These are phyloP conservation scores for Violaceomyces palustris DNA, from an alignment of 1,284 basidiomycete genomes.

Conservation along the genomic window DNA sequence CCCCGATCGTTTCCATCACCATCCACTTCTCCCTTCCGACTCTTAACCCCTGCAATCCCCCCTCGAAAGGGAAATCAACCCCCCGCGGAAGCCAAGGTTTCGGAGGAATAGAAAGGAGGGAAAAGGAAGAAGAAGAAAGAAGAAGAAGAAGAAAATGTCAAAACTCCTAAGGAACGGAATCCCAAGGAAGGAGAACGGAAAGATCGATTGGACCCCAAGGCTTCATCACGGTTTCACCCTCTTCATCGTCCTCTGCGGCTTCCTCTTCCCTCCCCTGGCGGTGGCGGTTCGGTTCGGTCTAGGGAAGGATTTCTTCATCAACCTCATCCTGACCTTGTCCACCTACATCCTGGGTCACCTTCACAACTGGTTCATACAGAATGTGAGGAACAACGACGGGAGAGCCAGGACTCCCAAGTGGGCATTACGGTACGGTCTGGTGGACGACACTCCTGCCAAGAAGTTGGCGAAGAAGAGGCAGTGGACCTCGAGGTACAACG, in stretches of 20 bases:
- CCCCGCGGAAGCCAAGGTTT: no score
- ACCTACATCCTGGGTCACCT: constrained; percentile 60
- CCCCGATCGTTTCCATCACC: no score
- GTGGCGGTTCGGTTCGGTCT: constrained; percentile 91
- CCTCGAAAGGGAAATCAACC: no score
- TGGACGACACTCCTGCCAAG: constrained; percentile 25
- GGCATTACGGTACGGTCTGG: constrained; percentile 37
- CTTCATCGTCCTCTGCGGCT: constrained; percentile 39
- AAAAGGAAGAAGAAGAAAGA: no score
- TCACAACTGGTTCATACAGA: constrained; percentile 34
- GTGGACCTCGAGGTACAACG: constrained; percentile 32
- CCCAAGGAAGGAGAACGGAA: constrained; percentile 29
- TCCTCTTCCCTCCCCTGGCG: constrained; percentile 57
- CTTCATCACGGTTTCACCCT: constrained; percentile 37
- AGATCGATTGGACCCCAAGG: constrained; percentile 30
- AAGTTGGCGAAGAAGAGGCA: constrained; percentile 17
- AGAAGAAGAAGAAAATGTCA: constrained; percentile 7
- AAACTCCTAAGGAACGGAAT: constrained; percentile 24
- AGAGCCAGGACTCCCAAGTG: constrained; percentile 34
- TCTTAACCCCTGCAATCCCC: no score
- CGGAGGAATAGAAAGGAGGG: no score
- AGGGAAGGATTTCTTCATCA: constrained; percentile 86
- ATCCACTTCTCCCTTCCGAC: no score
- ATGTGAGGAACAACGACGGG: constrained; percentile 42
- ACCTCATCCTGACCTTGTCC: constrained; percentile 77